Base-by-base conservation (phyloP, 2,329 filamentous ascomycete genomes). In the Coniella vitis region DNA sequence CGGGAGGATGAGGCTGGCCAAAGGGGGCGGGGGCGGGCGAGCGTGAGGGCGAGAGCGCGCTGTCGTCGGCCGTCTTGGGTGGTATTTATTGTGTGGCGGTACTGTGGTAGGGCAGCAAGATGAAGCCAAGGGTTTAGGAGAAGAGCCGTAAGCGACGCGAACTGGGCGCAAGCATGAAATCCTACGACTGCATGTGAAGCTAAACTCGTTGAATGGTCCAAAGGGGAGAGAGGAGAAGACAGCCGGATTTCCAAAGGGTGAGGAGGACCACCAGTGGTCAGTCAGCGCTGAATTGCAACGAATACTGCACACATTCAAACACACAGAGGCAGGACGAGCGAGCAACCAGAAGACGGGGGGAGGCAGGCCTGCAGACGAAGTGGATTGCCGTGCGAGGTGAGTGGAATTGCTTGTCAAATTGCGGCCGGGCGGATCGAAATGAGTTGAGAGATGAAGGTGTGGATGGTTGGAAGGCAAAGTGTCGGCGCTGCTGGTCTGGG, bases 381-480 rank as follows among this genome's bases (percentile, higher is more conserved):
- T 35, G 42, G 42, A 34, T 37, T 37, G 36, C 21, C 38, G 35
- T 38, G 25, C 25, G 25, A 29, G 25, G 25, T 29, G 10, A 29
- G 43, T 44, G 22, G 35, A 38, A 38, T 38, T 45, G 22, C 35
- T 29, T 36, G 43, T 45, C 43, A 45, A 39, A 47, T 39, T 40
- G 45, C 45, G 32, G 31, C 22, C 25, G 36, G 45, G 32, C 36
- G 45, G 21, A 34, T 39, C 25, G 45, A 47, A 47, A 47, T 39
- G 36, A 47, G 45, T 29, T 21, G 37, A 34, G 37, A 47, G 45
- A 47, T 40, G 43, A 45, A 29, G 43, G 36, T 46, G 36, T 47
- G 36, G 21, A 38, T 29, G 36, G 29, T 38, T 35, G 22, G 38
- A 25, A 41, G 17, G 13, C 20, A 25, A 25, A 41, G n/a, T 3